Base-by-base conservation (phyloP, 2,329 filamentous ascomycete genomes). In the Trichophyton mentagrophytes region DNA sequence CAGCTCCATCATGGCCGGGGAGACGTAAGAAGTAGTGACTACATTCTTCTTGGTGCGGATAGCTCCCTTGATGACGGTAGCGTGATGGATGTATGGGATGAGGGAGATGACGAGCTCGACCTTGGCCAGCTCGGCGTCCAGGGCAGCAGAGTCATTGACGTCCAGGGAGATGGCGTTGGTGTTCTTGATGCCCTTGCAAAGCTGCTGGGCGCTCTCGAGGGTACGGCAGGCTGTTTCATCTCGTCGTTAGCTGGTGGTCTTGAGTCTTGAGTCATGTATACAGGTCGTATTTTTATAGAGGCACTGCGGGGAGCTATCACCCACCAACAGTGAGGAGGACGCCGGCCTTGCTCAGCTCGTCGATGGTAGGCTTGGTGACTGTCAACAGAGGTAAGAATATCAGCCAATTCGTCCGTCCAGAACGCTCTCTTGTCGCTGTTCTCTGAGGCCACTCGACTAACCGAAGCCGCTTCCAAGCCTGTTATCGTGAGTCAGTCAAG, bases 1-100 rank as follows among this genome's bases (percentile, higher is more conserved):
- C 58, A 97, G 84, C 79, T 91, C 92, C 77, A 86, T 76, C 90
- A 96, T 96, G 66, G 89, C 89, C 2, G 90, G 90, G 3, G 89
- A 95, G 67, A 96, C 88, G 72, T 97, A 97, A 66, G 85, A 90
- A 33, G 92, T 96, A 62, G 92, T 96, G 70, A 97, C 91, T 63
- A 97, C 90, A 79, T 97, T 79, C 82, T 92, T 96, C 88, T 96
- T 96, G 70, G 86, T 83, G 70, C 86, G 84, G 77, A 97, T 96
- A 65, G 90, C 92, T 40, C 87, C 85, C 82, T 95, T 92, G 83
- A 96, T 95, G 69, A 96, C 90, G 61, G 82, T 80, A 53, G 87
- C 88, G 75, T 95, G 90, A 82, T 85, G 89, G 63, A 85, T 95
- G 79, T 96, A 97, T 58, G 92, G 92, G 68, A 97, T 96, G 75